Conservation (phyloP, 306 rosid species). For the Canavalia ensiformis region DNA sequence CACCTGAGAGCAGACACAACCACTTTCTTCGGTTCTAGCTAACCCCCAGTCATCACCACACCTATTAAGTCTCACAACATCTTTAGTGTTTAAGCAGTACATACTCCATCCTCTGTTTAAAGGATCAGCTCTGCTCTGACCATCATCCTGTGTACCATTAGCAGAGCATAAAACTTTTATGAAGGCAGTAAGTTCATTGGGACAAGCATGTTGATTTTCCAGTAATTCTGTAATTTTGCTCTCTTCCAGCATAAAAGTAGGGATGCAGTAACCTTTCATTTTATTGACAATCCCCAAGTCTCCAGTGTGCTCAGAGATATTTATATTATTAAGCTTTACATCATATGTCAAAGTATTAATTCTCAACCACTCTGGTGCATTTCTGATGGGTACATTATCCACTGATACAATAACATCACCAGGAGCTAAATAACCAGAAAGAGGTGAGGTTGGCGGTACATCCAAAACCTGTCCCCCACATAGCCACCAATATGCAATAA, state of each 20-base stretch:
- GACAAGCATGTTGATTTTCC: slow-evolving; percentile 61
- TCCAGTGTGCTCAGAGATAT: slow-evolving; percentile 45
- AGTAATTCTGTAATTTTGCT: slow-evolving; percentile 50
- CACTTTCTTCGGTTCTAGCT: slow-evolving; percentile 47
- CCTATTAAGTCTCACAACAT: slow-evolving; percentile 66
- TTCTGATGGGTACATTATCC: slow-evolving; percentile 66
- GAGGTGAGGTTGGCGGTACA: slow-evolving; percentile 69
- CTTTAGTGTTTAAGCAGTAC: slow-evolving; percentile 76
- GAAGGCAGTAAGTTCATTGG: slow-evolving; percentile 65
- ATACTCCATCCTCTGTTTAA: slow-evolving; percentile 47
- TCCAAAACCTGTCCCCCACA: slow-evolving; percentile 72
- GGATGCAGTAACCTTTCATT: slow-evolving; percentile 80
- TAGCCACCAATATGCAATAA: slow-evolving; percentile 44
- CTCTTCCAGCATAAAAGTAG: slow-evolving; percentile 64
- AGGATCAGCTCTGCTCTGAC: slow-evolving; percentile 44
- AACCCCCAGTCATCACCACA: slow-evolving; percentile 73
- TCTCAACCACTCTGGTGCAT: slow-evolving; percentile 75
- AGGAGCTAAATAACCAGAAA: slow-evolving; percentile 73
- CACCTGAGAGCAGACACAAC: slow-evolving; percentile 71
- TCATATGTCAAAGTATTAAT: slow-evolving; percentile 58
- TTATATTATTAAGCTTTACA: slow-evolving; percentile 52
- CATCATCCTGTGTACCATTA: slow-evolving; percentile 47
- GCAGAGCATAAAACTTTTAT: slow-evolving; percentile 55
- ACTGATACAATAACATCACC: slow-evolving; percentile 76
- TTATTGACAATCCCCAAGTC: slow-evolving; percentile 51